Conservation (phyloP, 2,329 filamentous ascomycete genomes). For the Seiridium unicorne region DNA sequence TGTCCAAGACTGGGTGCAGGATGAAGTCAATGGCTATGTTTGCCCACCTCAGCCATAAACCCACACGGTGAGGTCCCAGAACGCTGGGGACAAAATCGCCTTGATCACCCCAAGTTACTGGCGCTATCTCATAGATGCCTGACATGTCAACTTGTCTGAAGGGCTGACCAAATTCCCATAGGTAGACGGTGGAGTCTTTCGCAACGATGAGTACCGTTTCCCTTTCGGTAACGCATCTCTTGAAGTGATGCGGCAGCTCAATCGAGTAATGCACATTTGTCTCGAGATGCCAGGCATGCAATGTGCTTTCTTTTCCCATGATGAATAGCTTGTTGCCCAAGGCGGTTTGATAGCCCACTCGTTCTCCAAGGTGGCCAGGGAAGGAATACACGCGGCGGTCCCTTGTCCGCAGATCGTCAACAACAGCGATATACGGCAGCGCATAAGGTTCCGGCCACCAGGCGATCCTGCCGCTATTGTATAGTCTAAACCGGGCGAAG, state of each 20-base stretch:
- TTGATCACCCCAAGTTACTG: neutral
- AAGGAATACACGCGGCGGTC: conserved; percentile 25
- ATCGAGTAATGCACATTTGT: conserved; percentile 18
- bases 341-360: conserved; percentile 24
- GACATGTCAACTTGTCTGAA: conserved; percentile 16
- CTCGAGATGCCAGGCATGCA: conserved; percentile 29
- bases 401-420: conserved; percentile 27
- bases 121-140: conserved; percentile 7
- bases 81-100: neutral
- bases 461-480: conserved; percentile 24
- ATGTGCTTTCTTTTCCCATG: conserved; percentile 21
- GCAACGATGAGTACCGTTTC: conserved; percentile 23
- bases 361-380: conserved; percentile 17
- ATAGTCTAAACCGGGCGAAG: conserved; percentile 26
- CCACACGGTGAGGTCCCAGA: conserved; percentile 13
- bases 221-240: conserved; percentile 24
- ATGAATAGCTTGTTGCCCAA: conserved; percentile 26
- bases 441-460: conserved; percentile 29
- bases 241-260: conserved; percentile 20
- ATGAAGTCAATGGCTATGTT: conserved; percentile 26
- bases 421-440: conserved; percentile 25
- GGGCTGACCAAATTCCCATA: conserved; percentile 22
- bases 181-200: conserved; percentile 20
- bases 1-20: conserved; percentile 18
- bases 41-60: conserved; percentile 14